Evolutionary conservation across 495 filamentous ascomycete species (phyloP).

Genomic region (Stereocaulon alpinum): DNA sequence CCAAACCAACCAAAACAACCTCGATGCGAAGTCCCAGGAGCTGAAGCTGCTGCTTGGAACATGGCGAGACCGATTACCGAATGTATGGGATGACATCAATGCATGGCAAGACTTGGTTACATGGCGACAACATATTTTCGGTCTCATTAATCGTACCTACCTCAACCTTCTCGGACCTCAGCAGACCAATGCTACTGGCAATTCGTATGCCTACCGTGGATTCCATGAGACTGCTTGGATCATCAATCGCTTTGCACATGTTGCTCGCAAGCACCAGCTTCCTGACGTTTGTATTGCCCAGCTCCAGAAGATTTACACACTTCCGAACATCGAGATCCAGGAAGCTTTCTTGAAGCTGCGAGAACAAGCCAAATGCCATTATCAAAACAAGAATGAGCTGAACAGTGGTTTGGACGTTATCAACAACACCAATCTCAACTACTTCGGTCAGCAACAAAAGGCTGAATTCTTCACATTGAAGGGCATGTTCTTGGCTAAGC

Average conservation of each 20-base stretch:
- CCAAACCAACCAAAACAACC: constrained; percentile 69
- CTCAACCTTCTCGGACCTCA: constrained; percentile 73
- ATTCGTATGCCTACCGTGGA: constrained; percentile 91
- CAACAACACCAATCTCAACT: constrained; percentile 98
- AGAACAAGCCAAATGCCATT: constrained; percentile 97
- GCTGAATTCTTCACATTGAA: constrained; percentile 99
- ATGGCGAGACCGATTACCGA: constrained; percentile 92
- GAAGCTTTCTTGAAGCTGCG: constrained; percentile 95
- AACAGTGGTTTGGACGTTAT: constrained; percentile 93
- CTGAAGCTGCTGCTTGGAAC: constrained; percentile 87
- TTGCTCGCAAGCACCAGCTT: constrained; percentile 92
- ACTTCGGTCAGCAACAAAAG: constrained; percentile 91
- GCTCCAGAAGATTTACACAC: constrained; percentile 91
- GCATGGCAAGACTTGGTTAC: constrained; percentile 98
- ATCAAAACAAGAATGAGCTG: constrained; percentile 86
- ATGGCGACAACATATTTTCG: constrained; percentile 98
- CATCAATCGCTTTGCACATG: constrained; percentile 97
- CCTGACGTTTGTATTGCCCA: constrained; percentile 96
- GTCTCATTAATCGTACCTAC: constrained; percentile 90
- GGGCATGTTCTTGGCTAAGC: constrained; percentile 97
- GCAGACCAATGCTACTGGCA: constrained; percentile 64
- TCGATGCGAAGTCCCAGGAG: constrained; percentile 91
- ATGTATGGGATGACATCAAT: constrained; percentile 99
- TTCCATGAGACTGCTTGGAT: constrained; percentile 99
- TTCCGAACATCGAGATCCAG: constrained; percentile 99